Evolutionary conservation across 768 basidiomycete genomes (phyloP), one percentile per base, ranked within the genome.

Genomic region (Lentinula guzmanii): DNA sequence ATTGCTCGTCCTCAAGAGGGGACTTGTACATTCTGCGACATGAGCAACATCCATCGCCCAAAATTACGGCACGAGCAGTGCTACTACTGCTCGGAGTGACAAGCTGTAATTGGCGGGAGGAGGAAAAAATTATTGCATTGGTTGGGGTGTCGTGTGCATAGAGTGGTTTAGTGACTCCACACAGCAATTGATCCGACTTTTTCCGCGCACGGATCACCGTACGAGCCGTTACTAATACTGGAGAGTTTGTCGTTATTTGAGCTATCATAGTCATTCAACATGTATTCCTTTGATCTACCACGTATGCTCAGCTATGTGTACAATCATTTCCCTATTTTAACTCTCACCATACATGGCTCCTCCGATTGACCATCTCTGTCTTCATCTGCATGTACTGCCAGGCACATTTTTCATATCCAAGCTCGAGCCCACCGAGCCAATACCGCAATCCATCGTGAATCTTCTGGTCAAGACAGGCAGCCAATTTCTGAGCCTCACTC

Each of bases 401-500:
- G 70, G 75, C 21, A 70, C 73, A 0, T 85, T 82, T 68, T 81
- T 77, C 62, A 75, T 84, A 31, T 65, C 78, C 37, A 76, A 82
- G 64, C 69, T 83, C 34, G 68, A 75, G 48, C 66, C 70, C 15
- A 57, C 61, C 13, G 70, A 74, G 58, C 68, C 71, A 35, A 65
- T 81, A 55, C 77, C 76, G 21, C 63, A 70, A 15, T 71, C 70
- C 54, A 55, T 79, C 5, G 52, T 81, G 16, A 70, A 72, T 51
- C 67, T 71, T 52, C 58, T 72, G 24, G 70, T 67, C 11, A 65
- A 66, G 42, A 28, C 3, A 28, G 67, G 67, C 35, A 70, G 56
- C 2, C 63, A 67, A 11, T 75, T 87, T 65, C 69, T 86, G 59
- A 86, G 83, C 1, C 71, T 87, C 41, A 87, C 86, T 31, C 74